Base-by-base conservation (phyloP, 306 rosid species). In the Pyrus bretschneideri region DNA sequence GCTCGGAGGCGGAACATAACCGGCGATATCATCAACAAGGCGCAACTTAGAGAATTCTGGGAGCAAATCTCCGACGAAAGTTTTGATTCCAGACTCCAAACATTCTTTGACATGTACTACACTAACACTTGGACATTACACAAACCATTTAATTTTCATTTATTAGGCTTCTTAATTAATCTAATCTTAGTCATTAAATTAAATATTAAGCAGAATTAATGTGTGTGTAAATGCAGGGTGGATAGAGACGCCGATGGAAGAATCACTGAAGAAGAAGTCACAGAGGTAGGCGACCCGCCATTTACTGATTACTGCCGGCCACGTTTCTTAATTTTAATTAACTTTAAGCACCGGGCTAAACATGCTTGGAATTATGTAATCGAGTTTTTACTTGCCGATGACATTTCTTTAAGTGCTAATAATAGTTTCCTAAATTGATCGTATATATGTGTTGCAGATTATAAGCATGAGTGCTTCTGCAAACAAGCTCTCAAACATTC, bases 191-290 rank as follows among this genome's bases (percentile, higher is more conserved):
- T 67, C 29, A 22, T 40, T 61, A 17, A 9, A 44, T 25, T 15
- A n/a, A 29, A 6, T 11, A 12, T 1, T 11, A 12, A 18, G 6
- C 3, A 30, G 10, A 31, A 64, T 64, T 38, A 64, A 30, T 64
- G 69, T 31, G 19, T 27, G 66, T 64, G 40, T 72, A 14, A 30
- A 45, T 83, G 73, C 83, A 87, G 91, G 91, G 89, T 88, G 15
- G 91, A 88, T 55, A 81, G 59, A 42, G 91, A 88, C 70, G 87
- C 91, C 1, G 89, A 88, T 44, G 91, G 91, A 73, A 81, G 91
- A 83, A 88, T 88, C 70, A 44, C 89, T 0, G 89, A 85, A 69
- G 89, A 81, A 76, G 91, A 87, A 70, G 89, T 87, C 27, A 74
- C 69, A 54, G 91, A 88, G 89, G 91, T 88, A 74, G 52, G n/a